Base-by-base conservation (phyloP, 352 stramenopile species). In the Nothophytophthora sp. region DNA sequence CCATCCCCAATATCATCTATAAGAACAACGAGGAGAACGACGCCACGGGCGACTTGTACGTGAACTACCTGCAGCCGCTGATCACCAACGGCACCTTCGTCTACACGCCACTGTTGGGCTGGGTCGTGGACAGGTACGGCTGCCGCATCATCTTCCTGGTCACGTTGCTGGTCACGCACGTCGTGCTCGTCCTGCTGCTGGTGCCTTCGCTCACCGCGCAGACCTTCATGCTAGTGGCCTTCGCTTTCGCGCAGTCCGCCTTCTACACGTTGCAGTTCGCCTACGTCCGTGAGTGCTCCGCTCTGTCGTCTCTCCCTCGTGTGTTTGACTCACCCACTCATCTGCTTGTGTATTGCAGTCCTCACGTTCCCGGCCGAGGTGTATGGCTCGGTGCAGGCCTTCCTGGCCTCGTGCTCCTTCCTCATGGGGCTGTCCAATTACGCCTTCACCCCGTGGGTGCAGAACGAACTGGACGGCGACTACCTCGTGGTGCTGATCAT, bases 1-100 rank as follows among this genome's bases (percentile, higher is more conserved):
- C 69, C 13, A 60, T 81, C n/a, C 63, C 70, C n/a, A 76, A 62
- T 33, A 72, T 77, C 43, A 72, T 81, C 33, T 63, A 69, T 42
- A 57, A 58, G 27, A 30, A 56, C 29, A 50, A 52, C 30, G 32
- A 39, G 39, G 51, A 46, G 27, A 41, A 73, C 38, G 35, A 50
- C 0, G 35, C 19, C 16, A 40, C 41, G 2, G 55, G 49, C 3
- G 52, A 57, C 30, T 19, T 70, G 24, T 81, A 76, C 54, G 66
- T 72, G 24, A 73, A 75, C 55, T 75, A 71, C 44, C 18, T 70
- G 13, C 60, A 63, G 35, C 67, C 70, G 11, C 38, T 69, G 18
- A 63, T 81, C 34, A 60, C 55, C 19, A 81, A 81, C 45, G 50
- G 56, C 12, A 62, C 70, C 5, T 76, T 76, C 44, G 50, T 75